Percentiles rank a stretch among this genome's conserved stretches.
Conservation (phyloP, 495 filamentous ascomycete genomes). For the Glonium stellatum region DNA sequence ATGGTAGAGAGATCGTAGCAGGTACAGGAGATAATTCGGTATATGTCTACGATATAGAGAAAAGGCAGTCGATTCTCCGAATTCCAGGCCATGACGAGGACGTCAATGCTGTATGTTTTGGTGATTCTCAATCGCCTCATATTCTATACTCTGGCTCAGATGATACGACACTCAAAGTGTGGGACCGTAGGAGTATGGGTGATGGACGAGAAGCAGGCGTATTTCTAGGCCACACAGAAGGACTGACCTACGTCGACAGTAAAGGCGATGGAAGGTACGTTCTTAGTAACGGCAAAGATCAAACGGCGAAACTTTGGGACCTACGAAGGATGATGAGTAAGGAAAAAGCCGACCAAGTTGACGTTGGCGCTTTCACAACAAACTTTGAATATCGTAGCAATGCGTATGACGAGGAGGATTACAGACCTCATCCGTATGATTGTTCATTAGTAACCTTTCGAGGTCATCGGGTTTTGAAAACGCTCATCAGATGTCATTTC, state of each 20-base stretch:
- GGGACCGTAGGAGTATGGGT: constrained; percentile 87
- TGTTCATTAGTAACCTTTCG: constrained; percentile 89
- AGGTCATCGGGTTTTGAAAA: constrained; percentile 80
- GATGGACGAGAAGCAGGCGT: constrained; percentile 83
- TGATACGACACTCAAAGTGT: constrained; percentile 89
- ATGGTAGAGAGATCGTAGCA: constrained; percentile 85
- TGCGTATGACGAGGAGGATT: constrained; percentile 60
- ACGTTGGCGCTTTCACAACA: constrained; percentile 49
- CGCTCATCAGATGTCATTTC: constrained; percentile 92
- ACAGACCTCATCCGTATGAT: constrained; percentile 73
- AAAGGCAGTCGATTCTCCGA: constrained; percentile 60
- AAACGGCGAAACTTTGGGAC: constrained; percentile 98
- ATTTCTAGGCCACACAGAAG: constrained; percentile 91
- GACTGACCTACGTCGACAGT: constrained; percentile 89
- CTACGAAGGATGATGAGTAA: constrained; percentile 74
- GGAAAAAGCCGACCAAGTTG: constrained; percentile 51
- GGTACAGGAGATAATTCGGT: constrained; percentile 74
- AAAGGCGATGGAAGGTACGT: constrained; percentile 96
- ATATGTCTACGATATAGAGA: constrained; percentile 90
- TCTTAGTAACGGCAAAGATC: constrained; percentile 90
- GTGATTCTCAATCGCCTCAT: constrained; percentile 80
- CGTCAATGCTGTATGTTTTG: constrained; percentile 96
- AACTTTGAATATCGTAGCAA: constrained; percentile 83
- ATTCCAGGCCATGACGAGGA: constrained; percentile 76
- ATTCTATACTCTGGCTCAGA: constrained; percentile 96